These are phyloP conservation scores for Cryptosporidium sp. DNA, from an alignment of 169 alveolate species.

Conservation along the genomic window DNA sequence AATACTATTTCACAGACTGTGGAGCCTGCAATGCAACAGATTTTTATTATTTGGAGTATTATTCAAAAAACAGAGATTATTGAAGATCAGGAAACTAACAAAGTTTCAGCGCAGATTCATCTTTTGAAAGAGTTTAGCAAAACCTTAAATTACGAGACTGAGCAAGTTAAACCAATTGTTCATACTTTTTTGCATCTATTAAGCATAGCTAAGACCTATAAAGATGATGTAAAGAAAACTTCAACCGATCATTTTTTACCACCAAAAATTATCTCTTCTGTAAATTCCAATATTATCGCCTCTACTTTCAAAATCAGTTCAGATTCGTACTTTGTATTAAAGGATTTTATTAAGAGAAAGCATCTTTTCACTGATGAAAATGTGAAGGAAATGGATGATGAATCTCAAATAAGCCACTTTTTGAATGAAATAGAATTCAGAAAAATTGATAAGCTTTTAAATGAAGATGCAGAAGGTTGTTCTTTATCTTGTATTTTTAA, in stretches of 20 bases:
- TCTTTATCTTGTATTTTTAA: background rate
- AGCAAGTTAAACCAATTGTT: conserved; percentile 19
- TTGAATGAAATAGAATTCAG: conserved; percentile 27
- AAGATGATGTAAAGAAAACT: background rate
- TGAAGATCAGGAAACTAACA: conserved; percentile 9
- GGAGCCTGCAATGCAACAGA: conserved; percentile 29
- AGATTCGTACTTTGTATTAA: background rate
- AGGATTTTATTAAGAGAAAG: conserved; percentile 8
- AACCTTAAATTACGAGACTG: background rate
- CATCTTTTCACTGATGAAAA: background rate
- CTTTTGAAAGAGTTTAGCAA: background rate
- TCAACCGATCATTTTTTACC: background rate
- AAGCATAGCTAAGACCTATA: conserved; percentile 34
- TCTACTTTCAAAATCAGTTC: conserved; percentile 1
- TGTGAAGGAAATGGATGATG: background rate
- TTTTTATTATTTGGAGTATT: conserved; percentile 23
- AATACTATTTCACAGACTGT: conserved; percentile 11
- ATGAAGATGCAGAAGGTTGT: conserved; percentile 13
- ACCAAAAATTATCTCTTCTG: conserved; percentile 44
- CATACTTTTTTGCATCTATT: conserved; percentile 39
- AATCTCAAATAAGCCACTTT: background rate
- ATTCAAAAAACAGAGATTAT: conserved; percentile 5
- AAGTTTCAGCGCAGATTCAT: background rate
- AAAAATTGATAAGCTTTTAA: conserved; percentile 12
- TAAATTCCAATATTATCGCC: conserved; percentile 33